Evolutionary conservation across 306 rosid species (phyloP).

Genomic region (Glycine latifolia): DNA sequence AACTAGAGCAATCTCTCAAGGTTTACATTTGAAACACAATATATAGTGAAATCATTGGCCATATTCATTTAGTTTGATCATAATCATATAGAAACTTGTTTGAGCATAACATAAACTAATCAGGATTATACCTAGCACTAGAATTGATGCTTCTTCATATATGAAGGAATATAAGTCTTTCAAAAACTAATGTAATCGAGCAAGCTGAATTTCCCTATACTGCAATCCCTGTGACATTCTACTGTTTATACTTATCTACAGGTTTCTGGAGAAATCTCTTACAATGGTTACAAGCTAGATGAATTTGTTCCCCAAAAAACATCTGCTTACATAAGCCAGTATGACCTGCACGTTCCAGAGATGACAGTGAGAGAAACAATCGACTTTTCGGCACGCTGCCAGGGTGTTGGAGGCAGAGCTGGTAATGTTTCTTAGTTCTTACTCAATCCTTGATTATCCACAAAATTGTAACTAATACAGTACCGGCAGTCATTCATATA

Average conservation of each 20-base stretch:
- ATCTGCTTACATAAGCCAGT: conserved; percentile 85
- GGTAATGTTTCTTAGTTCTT: conserved; percentile 53
- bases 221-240: conserved; percentile 18
- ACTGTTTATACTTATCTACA: conserved; percentile 44
- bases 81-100: conserved; percentile 14
- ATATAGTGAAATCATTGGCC: not conserved
- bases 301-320: conserved; percentile 81
- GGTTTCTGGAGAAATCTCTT: conserved; percentile 73
- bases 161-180: conserved; percentile 9
- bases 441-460: conserved; percentile 32
- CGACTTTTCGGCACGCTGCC: conserved; percentile 84
- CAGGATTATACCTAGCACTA: conserved; percentile 14
- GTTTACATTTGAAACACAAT: conserved; percentile 46
- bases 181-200: conserved; percentile 28
- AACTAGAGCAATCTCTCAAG: conserved; percentile 61
- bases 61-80: conserved; percentile 28
- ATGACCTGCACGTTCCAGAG: conserved; percentile 77
- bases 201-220: conserved; percentile 22
- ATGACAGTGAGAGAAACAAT: conserved; percentile 94
- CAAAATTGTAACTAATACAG: conserved; percentile 13
- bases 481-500: conserved; percentile 10
- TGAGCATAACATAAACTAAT: conserved; percentile 27
- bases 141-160: conserved; percentile 35
- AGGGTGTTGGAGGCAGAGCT: conserved; percentile 76
- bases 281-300: conserved; percentile 68